Conservation (phyloP, 345 rosid species). For the Aquilaria sinensis region DNA sequence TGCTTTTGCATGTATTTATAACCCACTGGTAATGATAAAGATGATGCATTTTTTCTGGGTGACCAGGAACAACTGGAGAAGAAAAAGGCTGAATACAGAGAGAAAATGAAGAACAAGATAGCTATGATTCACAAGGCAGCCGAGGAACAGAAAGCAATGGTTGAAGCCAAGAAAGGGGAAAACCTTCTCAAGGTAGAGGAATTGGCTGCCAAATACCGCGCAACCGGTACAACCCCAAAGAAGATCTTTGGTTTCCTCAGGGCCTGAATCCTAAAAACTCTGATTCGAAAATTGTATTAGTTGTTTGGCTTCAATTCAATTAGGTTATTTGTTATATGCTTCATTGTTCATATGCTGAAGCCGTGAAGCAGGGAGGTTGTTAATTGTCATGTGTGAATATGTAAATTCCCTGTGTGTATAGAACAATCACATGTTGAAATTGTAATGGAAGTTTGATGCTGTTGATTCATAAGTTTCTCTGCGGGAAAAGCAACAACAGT, state of each 20-base stretch:
- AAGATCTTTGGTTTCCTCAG: slow-evolving; percentile 51
- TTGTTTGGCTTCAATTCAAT: slow-evolving; percentile 16
- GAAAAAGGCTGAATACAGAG: slow-evolving; percentile 67
- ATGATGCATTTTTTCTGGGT: not conserved
- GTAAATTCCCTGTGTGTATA: slow-evolving; percentile 10
- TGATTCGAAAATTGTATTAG: slow-evolving; percentile 1
- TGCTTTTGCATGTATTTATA: not conserved
- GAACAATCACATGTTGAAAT: slow-evolving; percentile 13
- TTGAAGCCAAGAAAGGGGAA: slow-evolving; percentile 77
- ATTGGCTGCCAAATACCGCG: slow-evolving; percentile 71
- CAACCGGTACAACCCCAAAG: slow-evolving; percentile 68
- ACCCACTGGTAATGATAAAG: not conserved
- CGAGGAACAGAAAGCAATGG: slow-evolving; percentile 72
- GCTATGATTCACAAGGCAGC: slow-evolving; percentile 74
- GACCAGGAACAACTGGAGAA: slow-evolving; percentile 69
- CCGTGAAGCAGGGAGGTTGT: not conserved
- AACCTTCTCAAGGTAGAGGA: slow-evolving; percentile 91
- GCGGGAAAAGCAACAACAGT: too few species aligned
- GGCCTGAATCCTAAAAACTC: slow-evolving; percentile 1
- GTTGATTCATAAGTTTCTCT: not conserved
- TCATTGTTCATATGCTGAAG: slow-evolving; percentile 16
- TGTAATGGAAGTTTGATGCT: slow-evolving; percentile 15
- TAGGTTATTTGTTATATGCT: slow-evolving; percentile 21
- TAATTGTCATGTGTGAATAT: slow-evolving; percentile 12
- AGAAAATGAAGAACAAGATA: slow-evolving; percentile 80